phyloP scores from a whole-genome alignment of 371 early-diverging fungal species.

The Cokeromyces recurvatus region DNA sequence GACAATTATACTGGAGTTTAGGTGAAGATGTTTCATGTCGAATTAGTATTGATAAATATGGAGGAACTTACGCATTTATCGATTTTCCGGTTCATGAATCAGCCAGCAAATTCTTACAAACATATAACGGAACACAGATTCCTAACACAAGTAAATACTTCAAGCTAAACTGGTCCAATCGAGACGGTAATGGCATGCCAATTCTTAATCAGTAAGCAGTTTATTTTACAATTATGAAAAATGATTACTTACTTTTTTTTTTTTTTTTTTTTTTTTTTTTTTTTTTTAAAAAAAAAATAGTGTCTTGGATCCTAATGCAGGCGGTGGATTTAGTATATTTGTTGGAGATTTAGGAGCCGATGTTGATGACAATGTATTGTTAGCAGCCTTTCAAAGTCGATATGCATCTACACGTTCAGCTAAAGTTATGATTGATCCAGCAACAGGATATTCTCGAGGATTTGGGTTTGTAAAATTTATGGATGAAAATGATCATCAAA shows the following conservation, averaged over 20 bases:
- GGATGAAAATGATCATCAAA: slow-evolving; percentile 66
- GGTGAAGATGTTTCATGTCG: slow-evolving; percentile 54
- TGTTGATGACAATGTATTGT: slow-evolving; percentile 59
- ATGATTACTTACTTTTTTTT: no score
- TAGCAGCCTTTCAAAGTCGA: slow-evolving; percentile 54
- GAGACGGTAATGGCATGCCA: slow-evolving; percentile 41
- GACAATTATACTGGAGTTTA: slow-evolving; percentile 57
- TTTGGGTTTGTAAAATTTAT: slow-evolving; percentile 85
- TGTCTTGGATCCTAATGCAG: background rate
- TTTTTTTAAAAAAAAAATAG: no score
- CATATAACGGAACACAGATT: slow-evolving; percentile 68
- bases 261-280: no score
- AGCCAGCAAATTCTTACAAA: slow-evolving; percentile 58
- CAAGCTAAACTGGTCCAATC: slow-evolving; percentile 86
- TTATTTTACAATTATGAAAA: no score
- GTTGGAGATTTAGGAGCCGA: slow-evolving; percentile 76
- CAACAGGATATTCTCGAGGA: slow-evolving; percentile 68
- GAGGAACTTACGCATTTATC: slow-evolving; percentile 61
- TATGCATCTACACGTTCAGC: slow-evolving; percentile 74
- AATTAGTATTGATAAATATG: slow-evolving; percentile 18
- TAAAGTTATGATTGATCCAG: slow-evolving; percentile 78
- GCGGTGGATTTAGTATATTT: slow-evolving; percentile 69
- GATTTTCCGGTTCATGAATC: slow-evolving; percentile 53
- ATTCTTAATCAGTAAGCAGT: slow-evolving; percentile 1
- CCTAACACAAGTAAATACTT: slow-evolving; percentile 73